phyloP scores from a whole-genome alignment of 2,329 filamentous ascomycete species.

The Lecanosticta acicola region DNA sequence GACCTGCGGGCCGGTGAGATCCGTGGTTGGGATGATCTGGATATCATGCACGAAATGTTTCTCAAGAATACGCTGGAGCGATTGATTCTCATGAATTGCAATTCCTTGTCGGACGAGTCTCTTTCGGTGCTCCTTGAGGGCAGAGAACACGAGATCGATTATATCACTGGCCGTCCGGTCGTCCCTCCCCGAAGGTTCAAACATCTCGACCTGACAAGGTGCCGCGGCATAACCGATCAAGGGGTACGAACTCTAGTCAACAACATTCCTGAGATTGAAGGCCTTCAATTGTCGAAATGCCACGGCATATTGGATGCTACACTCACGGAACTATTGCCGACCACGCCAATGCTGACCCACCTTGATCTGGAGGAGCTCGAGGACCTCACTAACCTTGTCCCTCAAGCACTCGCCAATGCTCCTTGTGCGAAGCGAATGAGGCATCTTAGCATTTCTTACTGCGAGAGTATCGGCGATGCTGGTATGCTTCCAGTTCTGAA shows the following conservation, averaged over 20 bases:
- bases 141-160: conserved; percentile 68
- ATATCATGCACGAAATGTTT: conserved; percentile 70
- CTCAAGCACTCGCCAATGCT: conserved; percentile 69
- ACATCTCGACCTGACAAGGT: conserved; percentile 80
- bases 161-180: conserved; percentile 68
- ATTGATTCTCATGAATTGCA: conserved; percentile 74
- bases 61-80: conserved; percentile 73
- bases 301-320: conserved; percentile 66
- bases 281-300: conserved; percentile 76
- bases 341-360: conserved; percentile 71
- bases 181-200: conserved; percentile 73
- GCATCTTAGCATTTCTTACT: conserved; percentile 85
- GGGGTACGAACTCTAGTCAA: conserved; percentile 68
- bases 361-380: conserved; percentile 84
- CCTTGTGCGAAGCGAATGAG: conserved; percentile 66
- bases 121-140: conserved; percentile 72
- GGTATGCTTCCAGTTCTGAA: conserved; percentile 81
- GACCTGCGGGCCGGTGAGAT: conserved; percentile 82
- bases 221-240: conserved; percentile 63
- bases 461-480: conserved; percentile 73
- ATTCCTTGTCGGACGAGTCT: conserved; percentile 68
- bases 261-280: conserved; percentile 73
- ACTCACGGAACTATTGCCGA: conserved; percentile 66
- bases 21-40: conserved; percentile 67
- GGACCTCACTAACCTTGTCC: conserved; percentile 66